Conservation (phyloP, 83 land plant genomes). For the Diphasiastrum complanatum region DNA sequence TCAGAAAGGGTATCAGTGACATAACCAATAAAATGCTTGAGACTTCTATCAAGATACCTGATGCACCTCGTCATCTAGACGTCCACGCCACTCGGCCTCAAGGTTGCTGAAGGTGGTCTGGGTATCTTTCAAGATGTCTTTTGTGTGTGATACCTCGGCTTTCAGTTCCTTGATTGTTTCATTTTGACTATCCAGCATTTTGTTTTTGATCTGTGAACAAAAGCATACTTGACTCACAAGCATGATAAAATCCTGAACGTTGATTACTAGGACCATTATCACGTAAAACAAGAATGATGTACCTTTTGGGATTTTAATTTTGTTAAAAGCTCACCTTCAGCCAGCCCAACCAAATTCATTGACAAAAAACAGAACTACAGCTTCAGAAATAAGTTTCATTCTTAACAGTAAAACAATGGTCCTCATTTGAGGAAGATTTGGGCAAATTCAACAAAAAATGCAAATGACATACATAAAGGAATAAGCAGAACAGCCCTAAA, state of each 20-base stretch:
- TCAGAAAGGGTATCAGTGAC: background rate
- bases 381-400: too few relatives aligned
- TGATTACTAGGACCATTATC: too few relatives aligned
- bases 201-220: constrained; percentile 23
- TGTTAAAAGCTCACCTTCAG: too few relatives aligned
- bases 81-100: constrained; percentile 12
- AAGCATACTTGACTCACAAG: background rate
- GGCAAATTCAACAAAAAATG: background rate
- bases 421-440: too few relatives aligned
- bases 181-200: constrained; percentile 33
- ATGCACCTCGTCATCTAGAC: constrained; percentile 25
- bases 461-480: background rate
- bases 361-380: too few relatives aligned
- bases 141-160: constrained; percentile 18
- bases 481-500: too few relatives aligned
- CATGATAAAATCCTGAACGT: background rate
- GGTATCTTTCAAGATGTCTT: background rate
- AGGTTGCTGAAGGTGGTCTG: background rate
- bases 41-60: constrained; percentile 23
- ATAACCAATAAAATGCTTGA: background rate
- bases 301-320: too few relatives aligned
- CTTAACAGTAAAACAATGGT: too few relatives aligned
- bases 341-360: too few relatives aligned
- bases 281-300: too few relatives aligned
- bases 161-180: constrained; percentile 30